These are phyloP conservation scores for Flaveria robusta DNA, from an alignment of 129 eudicot species.

Conservation along the genomic window DNA sequence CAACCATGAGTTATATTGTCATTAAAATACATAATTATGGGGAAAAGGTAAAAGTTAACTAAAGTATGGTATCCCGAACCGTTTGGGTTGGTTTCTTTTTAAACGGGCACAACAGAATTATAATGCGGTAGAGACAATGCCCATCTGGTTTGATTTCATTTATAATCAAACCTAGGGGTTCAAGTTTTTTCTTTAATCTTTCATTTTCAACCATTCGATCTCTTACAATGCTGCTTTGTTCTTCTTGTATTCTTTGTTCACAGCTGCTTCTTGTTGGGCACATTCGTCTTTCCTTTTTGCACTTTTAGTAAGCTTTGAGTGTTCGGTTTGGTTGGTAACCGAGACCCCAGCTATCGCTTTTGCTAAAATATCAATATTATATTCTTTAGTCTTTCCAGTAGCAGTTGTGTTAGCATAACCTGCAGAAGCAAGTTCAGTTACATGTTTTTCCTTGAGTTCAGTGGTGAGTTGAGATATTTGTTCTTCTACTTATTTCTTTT, in stretches of 20 bases:
- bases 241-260: slow-evolving; percentile 90
- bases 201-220: slow-evolving; percentile 68
- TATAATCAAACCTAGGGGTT: slow-evolving; percentile 62
- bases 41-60: slow-evolving; percentile 12
- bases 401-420: slow-evolving; percentile 52
- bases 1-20: slow-evolving; percentile 19
- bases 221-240: slow-evolving; percentile 71
- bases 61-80: slow-evolving; percentile 22
- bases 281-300: slow-evolving; percentile 76
- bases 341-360: slow-evolving; percentile 90
- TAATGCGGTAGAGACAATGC: slow-evolving; percentile 93
- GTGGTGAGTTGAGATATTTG: slow-evolving; percentile 61
- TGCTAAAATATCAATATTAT: slow-evolving; percentile 39
- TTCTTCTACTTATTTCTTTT: slow-evolving; percentile 93
- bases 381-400: slow-evolving; percentile 41
- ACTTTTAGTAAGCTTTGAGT: slow-evolving; percentile 74
- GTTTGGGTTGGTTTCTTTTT: slow-evolving; percentile 5
- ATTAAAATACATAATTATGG: background rate
- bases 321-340: slow-evolving; percentile 53
- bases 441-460: slow-evolving; percentile 74
- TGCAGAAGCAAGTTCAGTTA: slow-evolving; percentile 69
- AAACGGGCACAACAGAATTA: slow-evolving; percentile 67
- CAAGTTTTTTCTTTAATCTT: slow-evolving; percentile 63
- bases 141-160: slow-evolving; percentile 92
- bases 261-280: slow-evolving; percentile 92